Percentiles rank a stretch among this genome's conserved stretches.
Conservation (phyloP, 495 filamentous ascomycete species). For the Cenococcum geophilum region DNA sequence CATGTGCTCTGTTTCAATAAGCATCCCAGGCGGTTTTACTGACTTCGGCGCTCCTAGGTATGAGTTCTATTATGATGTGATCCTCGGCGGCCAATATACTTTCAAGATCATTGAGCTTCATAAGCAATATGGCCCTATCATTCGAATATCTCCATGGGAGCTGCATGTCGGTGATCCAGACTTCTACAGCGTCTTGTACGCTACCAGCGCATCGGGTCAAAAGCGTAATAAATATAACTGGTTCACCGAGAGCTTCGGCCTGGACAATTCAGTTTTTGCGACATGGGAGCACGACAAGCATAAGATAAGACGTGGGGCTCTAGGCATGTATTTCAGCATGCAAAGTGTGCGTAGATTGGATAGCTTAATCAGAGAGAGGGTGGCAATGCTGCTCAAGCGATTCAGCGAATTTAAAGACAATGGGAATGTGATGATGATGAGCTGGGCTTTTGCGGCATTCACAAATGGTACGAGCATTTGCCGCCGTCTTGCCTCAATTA, state of each 20-base stretch:
- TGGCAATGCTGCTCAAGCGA: slow-evolving; percentile 1
- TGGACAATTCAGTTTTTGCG: slow-evolving; percentile 8
- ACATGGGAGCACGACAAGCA: slow-evolving; percentile 8
- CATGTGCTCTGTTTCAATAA: neutral
- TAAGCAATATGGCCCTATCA: slow-evolving; percentile 24
- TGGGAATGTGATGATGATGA: slow-evolving; percentile 6
- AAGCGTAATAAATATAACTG: slow-evolving; percentile 8
- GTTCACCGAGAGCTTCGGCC: neutral
- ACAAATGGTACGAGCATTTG: slow-evolving; percentile 2
- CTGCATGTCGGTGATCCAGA: slow-evolving; percentile 32
- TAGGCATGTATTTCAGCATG: slow-evolving; percentile 14
- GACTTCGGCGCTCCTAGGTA: slow-evolving; percentile 2
- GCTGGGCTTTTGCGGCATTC: slow-evolving; percentile 3
- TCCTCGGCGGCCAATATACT: slow-evolving; percentile 8
- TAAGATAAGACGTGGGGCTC: neutral
- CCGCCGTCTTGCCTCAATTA: too few relatives aligned
- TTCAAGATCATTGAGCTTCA: slow-evolving; percentile 13
- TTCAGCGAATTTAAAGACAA: neutral
- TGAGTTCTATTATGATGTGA: slow-evolving; percentile 15
- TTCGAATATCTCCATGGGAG: slow-evolving; percentile 33
- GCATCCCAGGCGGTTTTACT: neutral
- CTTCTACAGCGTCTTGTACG: slow-evolving; percentile 27
- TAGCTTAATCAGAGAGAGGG: neutral
- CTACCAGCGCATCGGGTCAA: neutral
- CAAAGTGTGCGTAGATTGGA: slow-evolving; percentile 2